These are phyloP conservation scores for Musa itinerans DNA, from an alignment of 176 grass and related monocot genomes.

Conservation along the genomic window DNA sequence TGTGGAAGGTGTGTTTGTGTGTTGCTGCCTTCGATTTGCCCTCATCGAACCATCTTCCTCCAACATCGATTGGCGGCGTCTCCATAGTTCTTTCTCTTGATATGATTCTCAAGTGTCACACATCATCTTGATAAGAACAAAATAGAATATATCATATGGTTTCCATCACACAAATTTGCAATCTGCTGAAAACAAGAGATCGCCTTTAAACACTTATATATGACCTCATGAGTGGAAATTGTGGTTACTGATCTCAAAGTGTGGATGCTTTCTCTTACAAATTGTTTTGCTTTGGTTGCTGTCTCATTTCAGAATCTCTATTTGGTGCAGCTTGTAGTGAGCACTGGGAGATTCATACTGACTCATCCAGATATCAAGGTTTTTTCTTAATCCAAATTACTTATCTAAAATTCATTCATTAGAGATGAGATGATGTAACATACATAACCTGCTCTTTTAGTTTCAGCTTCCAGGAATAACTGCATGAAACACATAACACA, in stretches of 20 bases:
- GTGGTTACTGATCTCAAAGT: not conserved
- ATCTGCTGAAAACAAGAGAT: too few species aligned
- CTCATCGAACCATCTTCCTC: slow-evolving; percentile 32
- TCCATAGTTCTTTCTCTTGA: slow-evolving; percentile 19
- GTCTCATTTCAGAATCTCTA: not conserved
- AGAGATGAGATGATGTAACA: too few species aligned
- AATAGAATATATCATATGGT: too few species aligned
- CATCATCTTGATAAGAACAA: too few species aligned
- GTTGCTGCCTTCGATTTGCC: not conserved
- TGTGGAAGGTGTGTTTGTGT: slow-evolving; percentile 54
- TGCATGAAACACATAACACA: not conserved
- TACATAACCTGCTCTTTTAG: not conserved
- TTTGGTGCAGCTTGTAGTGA: slow-evolving; percentile 58
- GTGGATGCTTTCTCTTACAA: too few species aligned
- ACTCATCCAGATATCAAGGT: slow-evolving; percentile 94
- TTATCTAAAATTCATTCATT: not conserved
- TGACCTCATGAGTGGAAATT: not conserved
- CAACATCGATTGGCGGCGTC: slow-evolving; percentile 90
- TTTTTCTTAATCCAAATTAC: not conserved
- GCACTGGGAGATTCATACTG: slow-evolving; percentile 84
- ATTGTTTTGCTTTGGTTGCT: not conserved
- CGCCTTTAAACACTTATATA: not conserved
- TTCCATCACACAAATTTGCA: too few species aligned
- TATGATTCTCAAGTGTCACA: too few species aligned
- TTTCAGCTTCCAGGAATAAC: not conserved